Evolutionary conservation across 140 eudicot genomes (phyloP), one percentile per base, ranked within the genome.

Genomic region (Senecio squalidus): DNA sequence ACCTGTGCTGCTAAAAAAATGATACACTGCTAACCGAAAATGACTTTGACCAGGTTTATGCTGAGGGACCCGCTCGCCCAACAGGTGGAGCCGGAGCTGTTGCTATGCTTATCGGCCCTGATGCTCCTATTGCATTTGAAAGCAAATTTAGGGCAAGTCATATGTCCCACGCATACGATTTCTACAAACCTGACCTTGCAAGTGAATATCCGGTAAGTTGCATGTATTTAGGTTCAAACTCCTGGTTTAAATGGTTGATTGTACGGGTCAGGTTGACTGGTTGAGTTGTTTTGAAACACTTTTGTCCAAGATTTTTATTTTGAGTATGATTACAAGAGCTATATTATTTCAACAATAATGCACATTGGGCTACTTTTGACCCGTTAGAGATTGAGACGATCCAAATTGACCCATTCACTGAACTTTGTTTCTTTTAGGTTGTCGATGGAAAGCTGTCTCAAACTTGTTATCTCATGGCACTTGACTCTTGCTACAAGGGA

Each of bases 81-180:
- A 91, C 98, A 24, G 98, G 98, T 47, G 98, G 98, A 51, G 98
- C 98, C 47, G 98, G 92, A 52, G 96, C 98, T 11, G 66, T 91
- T 74, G 98, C 98, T 36, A 91, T 91, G 94, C 82, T 91, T 18
- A 80, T 91, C 51, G 98, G 98, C 20, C 91, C 98, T 27, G 89
- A 87, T 81, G 98, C 98, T 20, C 96, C 98, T 20, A 84, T 91
- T 60, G 86, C 78, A 33, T 91, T 91, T 18, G 98, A 91, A 82
- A 86, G 98, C 92, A 91, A 86, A 72, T 74, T 91, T 44, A 81
- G 98, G 81, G 96, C 80, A 9, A 91, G 96, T 57, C 96, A 91
- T 58, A 91, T 91, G 98, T 69, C 92, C 22, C 98, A 91, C 73
- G 96, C 63, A 36, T 91, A 91, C 52, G 98, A 91, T 60, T 91